These are phyloP conservation scores for Ophiostoma quercus DNA, from an alignment of 2,329 filamentous ascomycete species.

Conservation along the genomic window DNA sequence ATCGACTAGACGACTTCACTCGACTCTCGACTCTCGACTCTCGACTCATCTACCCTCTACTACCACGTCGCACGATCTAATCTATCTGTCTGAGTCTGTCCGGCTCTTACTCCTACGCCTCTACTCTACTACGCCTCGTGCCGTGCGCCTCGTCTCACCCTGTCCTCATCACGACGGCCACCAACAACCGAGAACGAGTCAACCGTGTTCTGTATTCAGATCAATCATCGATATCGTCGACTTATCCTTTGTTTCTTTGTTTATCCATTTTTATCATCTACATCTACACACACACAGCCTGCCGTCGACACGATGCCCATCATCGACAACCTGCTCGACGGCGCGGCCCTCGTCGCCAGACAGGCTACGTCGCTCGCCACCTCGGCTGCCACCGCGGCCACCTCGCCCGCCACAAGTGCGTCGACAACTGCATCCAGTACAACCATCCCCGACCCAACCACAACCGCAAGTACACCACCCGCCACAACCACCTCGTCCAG, in stretches of 20 bases:
- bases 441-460: background rate
- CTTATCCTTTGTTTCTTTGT: too few relatives aligned
- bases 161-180: background rate
- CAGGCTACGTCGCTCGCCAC: conserved; percentile 28
- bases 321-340: conserved; percentile 30
- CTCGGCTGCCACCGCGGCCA: conserved; percentile 2
- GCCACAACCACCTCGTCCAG: background rate
- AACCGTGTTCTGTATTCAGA: too few relatives aligned
- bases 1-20: too few relatives aligned
- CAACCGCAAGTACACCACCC: background rate
- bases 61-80: background rate
- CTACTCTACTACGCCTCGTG: background rate
- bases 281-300: too few relatives aligned
- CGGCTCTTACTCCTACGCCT: background rate
- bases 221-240: too few relatives aligned
- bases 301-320: conserved; percentile 28
- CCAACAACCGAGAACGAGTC: background rate
- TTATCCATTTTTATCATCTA: too few relatives aligned
- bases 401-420: conserved; percentile 11
- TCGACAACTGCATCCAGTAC: background rate
- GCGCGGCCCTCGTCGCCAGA: conserved; percentile 30
- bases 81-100: background rate
- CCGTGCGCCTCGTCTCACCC: background rate
- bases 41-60: too few relatives aligned
- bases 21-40: too few relatives aligned